phyloP scores from a whole-genome alignment of 1,284 basidiomycete genomes.

The Laetiporus sulphureus region DNA sequence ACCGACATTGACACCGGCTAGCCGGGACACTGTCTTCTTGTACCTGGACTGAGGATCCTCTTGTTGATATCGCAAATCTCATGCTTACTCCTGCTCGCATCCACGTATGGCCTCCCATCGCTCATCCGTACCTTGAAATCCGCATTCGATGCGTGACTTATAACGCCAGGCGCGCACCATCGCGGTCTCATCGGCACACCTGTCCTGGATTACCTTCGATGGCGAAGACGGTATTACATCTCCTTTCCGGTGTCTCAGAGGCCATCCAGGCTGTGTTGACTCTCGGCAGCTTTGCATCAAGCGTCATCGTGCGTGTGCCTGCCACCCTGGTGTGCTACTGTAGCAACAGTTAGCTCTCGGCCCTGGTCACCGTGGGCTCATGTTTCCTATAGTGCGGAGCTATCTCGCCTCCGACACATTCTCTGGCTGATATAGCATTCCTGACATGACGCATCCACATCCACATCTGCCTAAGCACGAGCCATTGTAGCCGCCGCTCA shows the following conservation, averaged over 20 bases:
- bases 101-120: conserved; percentile 20
- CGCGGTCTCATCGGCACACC: conserved; percentile 44
- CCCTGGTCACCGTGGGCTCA: conserved; percentile 52
- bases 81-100: too few species aligned
- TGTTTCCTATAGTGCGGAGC: conserved; percentile 56
- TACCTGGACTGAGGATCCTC: too few species aligned
- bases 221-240: conserved; percentile 58
- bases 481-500: conserved; percentile 48
- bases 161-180: conserved; percentile 43
- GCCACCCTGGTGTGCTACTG: conserved; percentile 46
- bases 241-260: conserved; percentile 50
- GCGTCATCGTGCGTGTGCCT: conserved; percentile 52
- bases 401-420: neutral
- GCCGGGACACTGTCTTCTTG: too few species aligned
- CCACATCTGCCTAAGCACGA: conserved; percentile 48
- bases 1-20: too few species aligned
- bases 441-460: conserved; percentile 39
- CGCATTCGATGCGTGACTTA: conserved; percentile 70
- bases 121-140: conserved; percentile 26
- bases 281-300: conserved; percentile 35
- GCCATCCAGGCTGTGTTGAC: conserved; percentile 44
- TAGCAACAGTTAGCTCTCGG: conserved; percentile 51
- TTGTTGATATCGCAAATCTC: too few species aligned
- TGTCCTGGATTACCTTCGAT: conserved; percentile 59
- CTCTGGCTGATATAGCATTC: too few species aligned